Percentiles rank a stretch among this genome's conserved stretches.
Evolutionary conservation across 345 rosid genomes (phyloP).

Genomic region (Erodium maritimum): DNA sequence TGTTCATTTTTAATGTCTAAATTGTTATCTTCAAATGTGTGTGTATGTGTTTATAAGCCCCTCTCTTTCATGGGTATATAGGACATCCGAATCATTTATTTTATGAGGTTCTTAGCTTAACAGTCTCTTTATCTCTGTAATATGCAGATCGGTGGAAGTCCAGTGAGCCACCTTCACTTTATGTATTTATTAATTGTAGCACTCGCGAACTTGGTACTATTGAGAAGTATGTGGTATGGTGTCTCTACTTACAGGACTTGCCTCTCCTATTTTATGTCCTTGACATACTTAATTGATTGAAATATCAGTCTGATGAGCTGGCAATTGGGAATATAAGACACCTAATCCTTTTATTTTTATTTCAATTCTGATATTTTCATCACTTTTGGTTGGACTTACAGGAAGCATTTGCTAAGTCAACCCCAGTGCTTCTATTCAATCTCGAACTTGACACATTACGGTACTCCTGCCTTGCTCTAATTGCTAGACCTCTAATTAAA

Average conservation of each 20-base stretch:
- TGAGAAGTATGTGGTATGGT: constrained; percentile 87
- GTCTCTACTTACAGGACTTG: constrained; percentile 6
- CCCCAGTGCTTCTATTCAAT: constrained; percentile 77
- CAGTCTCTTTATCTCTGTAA: constrained; percentile 3
- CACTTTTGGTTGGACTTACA: constrained; percentile 23
- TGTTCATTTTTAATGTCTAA: too few species aligned
- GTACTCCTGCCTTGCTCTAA: constrained; percentile 23
- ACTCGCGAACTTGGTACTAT: constrained; percentile 72
- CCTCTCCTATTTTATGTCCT: constrained; percentile 2
- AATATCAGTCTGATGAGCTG: neutral
- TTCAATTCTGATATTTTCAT: neutral
- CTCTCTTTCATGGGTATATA: too few species aligned
- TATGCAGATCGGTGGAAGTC: constrained; percentile 71
- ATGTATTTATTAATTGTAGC: constrained; percentile 76
- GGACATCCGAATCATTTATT: too few species aligned
- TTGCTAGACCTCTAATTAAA: constrained; percentile 7
- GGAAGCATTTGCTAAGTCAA: constrained; percentile 70
- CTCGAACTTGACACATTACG: constrained; percentile 94
- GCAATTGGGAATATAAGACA: too few species aligned
- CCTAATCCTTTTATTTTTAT: neutral
- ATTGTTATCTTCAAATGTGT: too few species aligned
- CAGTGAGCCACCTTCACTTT: constrained; percentile 67
- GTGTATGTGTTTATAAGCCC: too few species aligned
- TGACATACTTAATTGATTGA: neutral
- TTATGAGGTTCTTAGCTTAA: too few species aligned